phyloP scores from a whole-genome alignment of 2,329 filamentous ascomycete species.

The Torrubiella hemipterigena region DNA sequence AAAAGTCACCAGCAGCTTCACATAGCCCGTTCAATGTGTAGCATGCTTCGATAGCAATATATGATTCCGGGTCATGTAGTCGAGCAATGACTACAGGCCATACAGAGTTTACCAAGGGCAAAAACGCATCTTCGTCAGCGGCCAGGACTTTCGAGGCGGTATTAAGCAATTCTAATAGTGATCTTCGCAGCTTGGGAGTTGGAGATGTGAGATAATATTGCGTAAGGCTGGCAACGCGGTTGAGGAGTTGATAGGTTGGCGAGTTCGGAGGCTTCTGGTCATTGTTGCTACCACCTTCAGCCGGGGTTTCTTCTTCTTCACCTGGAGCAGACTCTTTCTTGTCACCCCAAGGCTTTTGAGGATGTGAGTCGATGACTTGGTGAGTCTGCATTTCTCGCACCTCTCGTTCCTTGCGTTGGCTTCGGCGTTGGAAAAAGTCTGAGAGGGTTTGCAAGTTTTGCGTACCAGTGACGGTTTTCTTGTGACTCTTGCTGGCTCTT shows the following conservation, averaged over 20 bases:
- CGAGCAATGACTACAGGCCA: conserved; percentile 74
- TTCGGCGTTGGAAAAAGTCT: conserved; percentile 50
- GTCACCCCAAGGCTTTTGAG: conserved; percentile 24
- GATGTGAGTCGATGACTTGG: conserved; percentile 16
- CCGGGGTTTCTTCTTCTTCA: conserved; percentile 31
- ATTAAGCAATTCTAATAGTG: conserved; percentile 63
- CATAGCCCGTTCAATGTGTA: conserved; percentile 59
- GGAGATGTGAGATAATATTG: conserved; percentile 86
- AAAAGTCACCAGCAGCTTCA: conserved; percentile 64
- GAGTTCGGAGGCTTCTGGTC: conserved; percentile 58
- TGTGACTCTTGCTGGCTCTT: conserved; percentile 22
- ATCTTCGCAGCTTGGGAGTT: conserved; percentile 65
- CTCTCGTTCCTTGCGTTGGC: conserved; percentile 19
- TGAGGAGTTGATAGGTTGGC: conserved; percentile 68
- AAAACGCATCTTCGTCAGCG: conserved; percentile 66
- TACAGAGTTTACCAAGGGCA: conserved; percentile 79
- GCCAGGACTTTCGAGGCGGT: conserved; percentile 63
- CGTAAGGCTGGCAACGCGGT: conserved; percentile 70
- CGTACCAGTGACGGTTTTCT: conserved; percentile 20
- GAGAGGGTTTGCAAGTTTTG: conserved; percentile 32
- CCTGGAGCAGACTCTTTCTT: conserved; percentile 21
- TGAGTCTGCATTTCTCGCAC: conserved; percentile 22
- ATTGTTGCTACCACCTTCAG: too few species aligned
- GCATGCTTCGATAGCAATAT: conserved; percentile 59
- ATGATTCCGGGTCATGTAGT: conserved; percentile 54